These are phyloP conservation scores for Dendryphion nanum DNA, from an alignment of 2,329 filamentous ascomycete species.

Conservation along the genomic window DNA sequence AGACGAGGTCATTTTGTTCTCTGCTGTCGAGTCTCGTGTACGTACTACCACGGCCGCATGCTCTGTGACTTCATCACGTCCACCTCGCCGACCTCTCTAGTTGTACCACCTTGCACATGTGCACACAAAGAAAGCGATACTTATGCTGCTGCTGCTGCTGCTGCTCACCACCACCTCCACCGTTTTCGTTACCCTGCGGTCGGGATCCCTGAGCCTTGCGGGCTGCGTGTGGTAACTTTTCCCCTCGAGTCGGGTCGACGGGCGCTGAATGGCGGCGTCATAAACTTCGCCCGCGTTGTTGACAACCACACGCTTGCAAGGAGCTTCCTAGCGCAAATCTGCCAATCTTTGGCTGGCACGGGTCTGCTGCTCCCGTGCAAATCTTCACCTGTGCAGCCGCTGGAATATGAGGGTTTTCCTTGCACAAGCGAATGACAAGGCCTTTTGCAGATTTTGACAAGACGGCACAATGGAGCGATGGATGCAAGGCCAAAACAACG, in stretches of 20 bases:
- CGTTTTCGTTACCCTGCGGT: slow-evolving; percentile 28
- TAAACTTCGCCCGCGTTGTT: slow-evolving; percentile 10
- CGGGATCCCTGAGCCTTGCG: slow-evolving; percentile 10
- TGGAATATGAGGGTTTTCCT: slow-evolving; percentile 13
- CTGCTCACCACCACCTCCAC: slow-evolving; percentile 11
- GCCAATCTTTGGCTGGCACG: slow-evolving; percentile 10
- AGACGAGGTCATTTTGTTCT: too few relatives aligned
- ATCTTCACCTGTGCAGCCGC: slow-evolving; percentile 8
- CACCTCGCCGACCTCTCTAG: slow-evolving; percentile 26
- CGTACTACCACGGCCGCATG: too few relatives aligned
- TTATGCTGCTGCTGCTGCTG: background rate
- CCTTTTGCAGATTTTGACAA: too few relatives aligned
- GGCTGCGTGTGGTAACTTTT: slow-evolving; percentile 4
- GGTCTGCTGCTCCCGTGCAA: slow-evolving; percentile 18
- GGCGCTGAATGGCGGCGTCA: slow-evolving; percentile 6
- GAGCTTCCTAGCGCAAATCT: slow-evolving; percentile 10
- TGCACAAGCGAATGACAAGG: slow-evolving; percentile 9
- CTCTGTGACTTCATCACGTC: too few relatives aligned
- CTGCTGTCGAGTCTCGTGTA: too few relatives aligned
- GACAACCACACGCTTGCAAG: slow-evolving; percentile 14
- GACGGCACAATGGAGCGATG: too few relatives aligned
- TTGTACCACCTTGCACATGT: slow-evolving; percentile 13
- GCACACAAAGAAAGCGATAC: slow-evolving; percentile 1
- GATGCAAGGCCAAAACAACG: too few relatives aligned
- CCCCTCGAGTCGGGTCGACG: slow-evolving; percentile 6